phyloP scores from a whole-genome alignment of 2,329 filamentous ascomycete species.

The Neonectria sp. region DNA sequence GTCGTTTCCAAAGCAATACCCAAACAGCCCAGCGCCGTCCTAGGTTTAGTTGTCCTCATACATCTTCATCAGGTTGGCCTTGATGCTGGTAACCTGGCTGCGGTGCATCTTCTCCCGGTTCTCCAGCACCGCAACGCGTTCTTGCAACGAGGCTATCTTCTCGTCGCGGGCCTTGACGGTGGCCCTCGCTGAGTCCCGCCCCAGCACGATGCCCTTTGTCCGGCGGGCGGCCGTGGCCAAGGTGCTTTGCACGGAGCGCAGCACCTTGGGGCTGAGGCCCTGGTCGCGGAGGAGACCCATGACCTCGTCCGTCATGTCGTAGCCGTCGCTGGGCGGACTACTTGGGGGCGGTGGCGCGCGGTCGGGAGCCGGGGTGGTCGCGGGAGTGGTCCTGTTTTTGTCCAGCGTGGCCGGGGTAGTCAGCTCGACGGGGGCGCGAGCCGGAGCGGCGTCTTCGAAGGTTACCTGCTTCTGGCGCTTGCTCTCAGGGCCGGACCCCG shows the following conservation, averaged over 20 bases:
- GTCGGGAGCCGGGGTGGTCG: slow-evolving; percentile 13
- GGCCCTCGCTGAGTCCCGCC: slow-evolving; percentile 76
- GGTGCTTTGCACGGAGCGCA: slow-evolving; percentile 57
- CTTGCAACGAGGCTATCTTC: slow-evolving; percentile 56
- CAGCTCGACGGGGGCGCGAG: slow-evolving; percentile 5
- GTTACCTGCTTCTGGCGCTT: slow-evolving; percentile 54
- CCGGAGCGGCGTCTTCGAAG: slow-evolving; percentile 45
- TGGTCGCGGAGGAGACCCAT: slow-evolving; percentile 64
- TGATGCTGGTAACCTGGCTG: slow-evolving; percentile 55
- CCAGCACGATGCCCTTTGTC: slow-evolving; percentile 73
- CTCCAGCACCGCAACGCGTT: slow-evolving; percentile 57
- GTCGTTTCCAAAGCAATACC: background rate
- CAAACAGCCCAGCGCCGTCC: background rate
- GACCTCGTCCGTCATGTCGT: slow-evolving; percentile 62
- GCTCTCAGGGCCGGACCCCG: slow-evolving; percentile 35
- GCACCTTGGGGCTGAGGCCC: slow-evolving; percentile 55
- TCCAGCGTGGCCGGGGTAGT: slow-evolving; percentile 30
- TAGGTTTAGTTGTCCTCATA: slow-evolving; percentile 50
- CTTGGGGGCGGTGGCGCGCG: slow-evolving; percentile 31
- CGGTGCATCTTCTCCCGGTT: slow-evolving; percentile 51
- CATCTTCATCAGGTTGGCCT: slow-evolving; percentile 55
- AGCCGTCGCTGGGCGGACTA: slow-evolving; percentile 34
- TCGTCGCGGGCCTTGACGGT: slow-evolving; percentile 74
- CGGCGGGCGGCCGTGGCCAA: slow-evolving; percentile 71
- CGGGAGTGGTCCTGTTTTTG: slow-evolving; percentile 18